A percentile compares a stretch with the other conserved stretches of the same genome.
These are phyloP conservation scores for Cordyceps militaris DNA, from an alignment of 2,329 filamentous ascomycete genomes.

Conservation along the genomic window DNA sequence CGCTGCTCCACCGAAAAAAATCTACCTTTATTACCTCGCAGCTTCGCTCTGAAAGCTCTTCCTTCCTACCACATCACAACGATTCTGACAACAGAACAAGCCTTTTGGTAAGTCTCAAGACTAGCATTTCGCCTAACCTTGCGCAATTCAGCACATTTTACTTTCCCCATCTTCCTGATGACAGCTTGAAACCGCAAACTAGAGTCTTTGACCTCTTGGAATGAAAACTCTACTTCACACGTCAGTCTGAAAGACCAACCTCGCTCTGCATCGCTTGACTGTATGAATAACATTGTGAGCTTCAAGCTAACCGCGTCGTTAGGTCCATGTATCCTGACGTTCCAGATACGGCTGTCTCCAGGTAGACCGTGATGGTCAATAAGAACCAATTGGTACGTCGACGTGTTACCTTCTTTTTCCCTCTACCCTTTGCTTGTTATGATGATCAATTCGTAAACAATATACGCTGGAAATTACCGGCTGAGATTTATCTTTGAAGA, in stretches of 20 bases:
- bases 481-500: constrained; percentile 72
- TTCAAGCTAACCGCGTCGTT: constrained; percentile 3
- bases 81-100: constrained; percentile 15
- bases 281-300: background rate
- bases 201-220: constrained; percentile 91
- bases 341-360: background rate
- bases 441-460: constrained; percentile 63
- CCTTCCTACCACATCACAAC: constrained; percentile 14
- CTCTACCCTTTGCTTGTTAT: constrained; percentile 19
- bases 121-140: constrained; percentile 6
- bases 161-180: constrained; percentile 53
- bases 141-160: constrained; percentile 10
- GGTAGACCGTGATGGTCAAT: background rate
- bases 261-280: constrained; percentile 1
- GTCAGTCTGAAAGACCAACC: constrained; percentile 71
- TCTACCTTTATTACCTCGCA: constrained; percentile 18
- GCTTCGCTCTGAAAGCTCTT: constrained; percentile 22
- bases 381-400: constrained; percentile 25
- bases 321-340: background rate
- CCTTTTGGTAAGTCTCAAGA: constrained; percentile 21
- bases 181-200: constrained; percentile 83
- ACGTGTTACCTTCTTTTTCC: background rate
- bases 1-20: constrained; percentile 12
- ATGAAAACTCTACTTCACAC: constrained; percentile 83
- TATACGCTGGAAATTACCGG: constrained; percentile 93